Evolutionary conservation across 352 stramenopile species (phyloP), one percentile per base, ranked within the genome.

Genomic region (Phytophthora megakarya): DNA sequence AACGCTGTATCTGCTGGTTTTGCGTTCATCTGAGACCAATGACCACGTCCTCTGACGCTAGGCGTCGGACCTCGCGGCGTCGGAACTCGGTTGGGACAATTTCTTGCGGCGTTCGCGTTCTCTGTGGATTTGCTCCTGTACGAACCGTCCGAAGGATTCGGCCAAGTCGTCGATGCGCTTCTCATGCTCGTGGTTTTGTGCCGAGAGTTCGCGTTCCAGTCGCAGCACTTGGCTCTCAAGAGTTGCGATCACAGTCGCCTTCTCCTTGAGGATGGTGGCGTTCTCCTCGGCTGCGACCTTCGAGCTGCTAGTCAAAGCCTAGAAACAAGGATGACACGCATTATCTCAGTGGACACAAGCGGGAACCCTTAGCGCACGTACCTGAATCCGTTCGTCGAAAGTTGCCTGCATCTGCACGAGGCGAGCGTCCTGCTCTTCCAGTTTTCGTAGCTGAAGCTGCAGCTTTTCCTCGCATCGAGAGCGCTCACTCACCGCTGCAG

Each of bases 41-140:
- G 48, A 21, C 22, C 49, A 25, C 37, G 37, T 46, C 19, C 12
- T 5, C 13, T 35, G 30, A 35, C 30, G 30, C 30, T 58, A 47
- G 32, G 26, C 22, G 54, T 63, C 49, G 49, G 49, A 59, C 50
- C 49, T 57, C 21, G 15, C 38, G 7, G 35, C 46, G 45, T 57
- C 42, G 49, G 39, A 55, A 30, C 46, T 61, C 8, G 23, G 28
- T 9, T 38, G 38, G 9, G 38, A 57, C 26, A 43, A 42, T 56
- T 69, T 69, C 43, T 84, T 70, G 33, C 78, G 59, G 23, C 71
- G 72, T 43, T 76, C 67, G 26, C 72, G 74, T 40, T 89, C 78
- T 16, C 50, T 60, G 6, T 62, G 53, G n/a, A 90, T 63, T 47
- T 86, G 78, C 21, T 85, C 71, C 59, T 89, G 83, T 9, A 92